These are phyloP conservation scores for Physcomitrium patens DNA, from an alignment of 225 moss, liverwort and hornwort species.

Conservation along the genomic window DNA sequence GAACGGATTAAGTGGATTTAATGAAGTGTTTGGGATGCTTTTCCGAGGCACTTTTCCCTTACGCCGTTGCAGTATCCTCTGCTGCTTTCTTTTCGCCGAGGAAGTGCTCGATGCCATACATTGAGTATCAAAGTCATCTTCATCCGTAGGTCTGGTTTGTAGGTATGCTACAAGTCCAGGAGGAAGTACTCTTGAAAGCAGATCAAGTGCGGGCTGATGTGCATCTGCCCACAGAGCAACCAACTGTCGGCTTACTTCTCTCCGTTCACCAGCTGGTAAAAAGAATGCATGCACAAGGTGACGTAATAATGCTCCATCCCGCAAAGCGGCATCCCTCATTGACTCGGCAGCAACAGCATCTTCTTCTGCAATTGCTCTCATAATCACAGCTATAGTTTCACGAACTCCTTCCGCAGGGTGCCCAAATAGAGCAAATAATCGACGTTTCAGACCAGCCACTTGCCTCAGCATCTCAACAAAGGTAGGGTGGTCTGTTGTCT, in stretches of 20 bases:
- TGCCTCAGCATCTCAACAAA: constrained; percentile 91
- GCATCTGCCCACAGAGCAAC: constrained; percentile 97
- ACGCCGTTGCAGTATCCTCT: constrained; percentile 76
- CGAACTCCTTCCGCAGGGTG: constrained; percentile 95
- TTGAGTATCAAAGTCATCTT: constrained; percentile 71
- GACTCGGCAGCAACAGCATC: constrained; percentile 94
- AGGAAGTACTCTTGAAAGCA: constrained; percentile 83
- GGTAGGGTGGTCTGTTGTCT: constrained; percentile 74
- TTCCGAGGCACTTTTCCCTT: constrained; percentile 66
- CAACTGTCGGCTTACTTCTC: constrained; percentile 90
- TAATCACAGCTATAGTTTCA: constrained; percentile 92
- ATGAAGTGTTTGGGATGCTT: constrained; percentile 22
- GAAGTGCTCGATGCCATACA: constrained; percentile 50
- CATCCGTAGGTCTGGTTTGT: constrained; percentile 73
- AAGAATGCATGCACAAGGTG: constrained; percentile 91
- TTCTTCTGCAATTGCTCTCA: constrained; percentile 96
- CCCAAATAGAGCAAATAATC: constrained; percentile 87
- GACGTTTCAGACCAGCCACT: constrained; percentile 82
- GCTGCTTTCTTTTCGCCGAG: constrained; percentile 69
- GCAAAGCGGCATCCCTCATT: constrained; percentile 91
- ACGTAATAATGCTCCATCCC: constrained; percentile 87
- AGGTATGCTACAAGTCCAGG: constrained; percentile 91
- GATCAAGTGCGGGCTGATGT: constrained; percentile 84
- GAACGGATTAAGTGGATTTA: constrained; percentile 36
- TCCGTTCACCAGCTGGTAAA: constrained; percentile 73